Percentiles rank a stretch among this genome's conserved stretches.
Conservation (phyloP, 2,329 filamentous ascomycete genomes). For the Pseudogymnoascus sp. region DNA sequence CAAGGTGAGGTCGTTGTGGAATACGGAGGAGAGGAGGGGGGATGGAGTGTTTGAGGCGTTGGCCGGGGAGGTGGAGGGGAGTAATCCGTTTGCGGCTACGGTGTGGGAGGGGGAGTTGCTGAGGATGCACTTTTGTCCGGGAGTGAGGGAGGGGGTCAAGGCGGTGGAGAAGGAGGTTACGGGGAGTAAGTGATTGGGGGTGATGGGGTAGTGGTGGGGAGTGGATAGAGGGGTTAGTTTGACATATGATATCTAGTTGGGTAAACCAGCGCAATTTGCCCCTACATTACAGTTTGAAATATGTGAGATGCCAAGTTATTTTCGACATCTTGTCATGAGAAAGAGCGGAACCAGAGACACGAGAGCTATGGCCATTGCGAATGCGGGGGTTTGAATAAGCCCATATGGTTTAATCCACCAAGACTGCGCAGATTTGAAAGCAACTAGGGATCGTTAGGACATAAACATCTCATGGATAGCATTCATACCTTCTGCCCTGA, state of each 20-base stretch:
- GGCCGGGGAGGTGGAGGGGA: slow-evolving; percentile 66
- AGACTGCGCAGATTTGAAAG: background rate
- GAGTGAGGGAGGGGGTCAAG: slow-evolving; percentile 67
- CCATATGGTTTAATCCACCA: background rate
- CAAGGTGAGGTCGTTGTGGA: slow-evolving; percentile 81
- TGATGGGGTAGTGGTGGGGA: background rate
- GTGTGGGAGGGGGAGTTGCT: slow-evolving; percentile 91
- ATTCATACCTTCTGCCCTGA: background rate
- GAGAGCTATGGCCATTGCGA: background rate
- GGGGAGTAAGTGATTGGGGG: slow-evolving; percentile 13
- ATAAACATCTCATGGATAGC: background rate
- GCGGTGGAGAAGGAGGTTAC: slow-evolving; percentile 53
- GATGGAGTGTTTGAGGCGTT: slow-evolving; percentile 77
- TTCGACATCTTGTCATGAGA: background rate
- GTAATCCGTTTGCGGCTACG: slow-evolving; percentile 83
- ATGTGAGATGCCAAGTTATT: background rate
- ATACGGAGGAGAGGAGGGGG: slow-evolving; percentile 85
- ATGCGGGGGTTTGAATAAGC: background rate
- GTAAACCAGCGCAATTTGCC: background rate
- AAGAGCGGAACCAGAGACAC: background rate
- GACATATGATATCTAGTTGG: background rate
- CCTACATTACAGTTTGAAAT: background rate
- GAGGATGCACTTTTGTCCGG: slow-evolving; percentile 75
- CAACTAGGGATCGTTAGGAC: background rate
- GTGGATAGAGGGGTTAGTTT: background rate